phyloP scores from a whole-genome alignment of 2,329 filamentous ascomycete genomes.

The Ilyonectria sp. region DNA sequence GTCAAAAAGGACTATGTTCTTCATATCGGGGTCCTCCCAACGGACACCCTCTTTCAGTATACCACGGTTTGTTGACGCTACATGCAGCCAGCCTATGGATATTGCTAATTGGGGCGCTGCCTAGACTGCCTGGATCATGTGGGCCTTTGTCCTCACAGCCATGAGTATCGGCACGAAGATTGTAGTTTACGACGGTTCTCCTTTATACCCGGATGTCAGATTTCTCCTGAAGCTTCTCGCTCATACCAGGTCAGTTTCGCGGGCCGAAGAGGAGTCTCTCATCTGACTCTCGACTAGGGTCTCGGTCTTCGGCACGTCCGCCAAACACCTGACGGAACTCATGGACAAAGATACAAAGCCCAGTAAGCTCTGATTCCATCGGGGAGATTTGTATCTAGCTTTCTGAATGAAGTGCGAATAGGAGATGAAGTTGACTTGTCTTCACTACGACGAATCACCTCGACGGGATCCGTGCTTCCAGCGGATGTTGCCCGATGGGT shows the following conservation, averaged over 20 bases:
- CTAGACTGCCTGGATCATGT: conserved; percentile 26
- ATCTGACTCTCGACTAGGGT: no score
- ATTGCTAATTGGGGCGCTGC: no score
- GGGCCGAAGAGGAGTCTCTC: no score
- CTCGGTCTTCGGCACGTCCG: no score
- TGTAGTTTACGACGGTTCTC: conserved; percentile 14
- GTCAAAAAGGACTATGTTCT: conserved; percentile 23
- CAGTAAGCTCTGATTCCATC: no score
- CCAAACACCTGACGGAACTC: no score
- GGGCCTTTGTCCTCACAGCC: conserved; percentile 19
- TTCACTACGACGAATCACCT: conserved; percentile 16
- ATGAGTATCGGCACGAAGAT: conserved; percentile 12
- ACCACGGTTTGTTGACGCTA: no score
- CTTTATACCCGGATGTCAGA: conserved; percentile 7
- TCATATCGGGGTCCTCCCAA: conserved; percentile 3
- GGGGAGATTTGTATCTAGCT: no score
- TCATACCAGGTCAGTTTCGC: no score
- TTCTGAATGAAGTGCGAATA: no score
- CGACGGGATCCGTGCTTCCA: conserved; percentile 15
- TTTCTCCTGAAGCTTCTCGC: conserved; percentile 14
- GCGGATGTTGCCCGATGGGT: conserved; percentile 22
- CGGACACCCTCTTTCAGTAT: conserved; percentile 18
- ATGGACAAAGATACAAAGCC: no score
- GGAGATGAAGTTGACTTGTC: conserved; percentile 7
- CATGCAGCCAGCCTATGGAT: no score